These are phyloP conservation scores for Boletus edulis DNA, from an alignment of 768 basidiomycete genomes.

Conservation along the genomic window DNA sequence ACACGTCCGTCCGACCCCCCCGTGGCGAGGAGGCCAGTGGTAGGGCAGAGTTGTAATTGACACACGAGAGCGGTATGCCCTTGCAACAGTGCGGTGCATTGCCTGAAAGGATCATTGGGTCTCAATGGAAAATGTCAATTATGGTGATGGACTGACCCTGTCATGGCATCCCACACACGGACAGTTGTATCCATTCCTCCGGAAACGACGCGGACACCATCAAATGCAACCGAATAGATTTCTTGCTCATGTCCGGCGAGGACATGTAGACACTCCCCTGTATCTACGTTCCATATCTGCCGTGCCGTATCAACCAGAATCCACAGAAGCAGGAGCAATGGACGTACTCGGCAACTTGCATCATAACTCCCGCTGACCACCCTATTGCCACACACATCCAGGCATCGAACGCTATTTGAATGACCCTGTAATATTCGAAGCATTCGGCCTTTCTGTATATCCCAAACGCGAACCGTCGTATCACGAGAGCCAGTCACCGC, in stretches of 20 bases:
- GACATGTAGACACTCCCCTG: slow-evolving; percentile 81
- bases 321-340: not conserved
- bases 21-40: slow-evolving; percentile 58
- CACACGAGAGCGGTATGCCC: slow-evolving; percentile 93
- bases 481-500: slow-evolving; percentile 92
- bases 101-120: slow-evolving; percentile 38
- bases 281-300: slow-evolving; percentile 89
- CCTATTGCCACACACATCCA: slow-evolving; percentile 81
- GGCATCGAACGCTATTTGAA: slow-evolving; percentile 74
- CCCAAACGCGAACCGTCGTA: slow-evolving; percentile 86
- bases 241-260: slow-evolving; percentile 83
- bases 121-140: not conserved
- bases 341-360: slow-evolving; percentile 71
- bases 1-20: slow-evolving; percentile 89
- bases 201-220: slow-evolving; percentile 77
- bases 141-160: slow-evolving; percentile 59
- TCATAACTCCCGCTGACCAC: slow-evolving; percentile 96
- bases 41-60: slow-evolving; percentile 76
- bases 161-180: slow-evolving; percentile 82
- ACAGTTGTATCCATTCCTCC: slow-evolving; percentile 95
- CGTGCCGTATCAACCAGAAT: not conserved
- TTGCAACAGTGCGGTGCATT: slow-evolving; percentile 81
- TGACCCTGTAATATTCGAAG: slow-evolving; percentile 75
- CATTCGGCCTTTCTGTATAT: slow-evolving; percentile 75
- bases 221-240: slow-evolving; percentile 90